Percentiles rank a stretch among this genome's conserved stretches.
Conservation (phyloP, 1,139 yeast genomes). For the Saccharomycopsis crataegensis region DNA sequence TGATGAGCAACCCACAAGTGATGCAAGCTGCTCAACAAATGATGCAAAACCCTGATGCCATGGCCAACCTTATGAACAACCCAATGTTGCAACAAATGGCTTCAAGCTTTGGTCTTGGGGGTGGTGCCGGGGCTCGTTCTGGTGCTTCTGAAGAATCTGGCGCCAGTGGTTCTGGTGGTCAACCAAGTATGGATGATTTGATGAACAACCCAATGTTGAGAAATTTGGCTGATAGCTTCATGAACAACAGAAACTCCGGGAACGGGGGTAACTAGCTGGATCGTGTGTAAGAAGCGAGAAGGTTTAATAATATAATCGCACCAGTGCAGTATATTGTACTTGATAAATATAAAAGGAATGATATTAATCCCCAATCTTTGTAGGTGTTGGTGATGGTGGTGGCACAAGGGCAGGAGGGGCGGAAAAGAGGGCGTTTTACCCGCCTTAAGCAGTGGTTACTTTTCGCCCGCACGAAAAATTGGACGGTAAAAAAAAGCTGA, state of each 20-base stretch:
- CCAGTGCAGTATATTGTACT: too few relatives aligned
- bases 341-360: too few relatives aligned
- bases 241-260: constrained; percentile 22
- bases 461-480: too few relatives aligned
- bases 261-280: too few relatives aligned
- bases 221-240: constrained; percentile 50
- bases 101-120: constrained; percentile 55
- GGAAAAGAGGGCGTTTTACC: too few relatives aligned
- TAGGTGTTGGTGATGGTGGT: too few relatives aligned
- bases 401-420: too few relatives aligned
- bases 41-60: constrained; percentile 84
- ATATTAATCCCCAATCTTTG: too few relatives aligned
- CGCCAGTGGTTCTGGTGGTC: constrained; percentile 32
- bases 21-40: constrained; percentile 90
- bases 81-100: constrained; percentile 80
- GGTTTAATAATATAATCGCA: too few relatives aligned
- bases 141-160: constrained; percentile 23
- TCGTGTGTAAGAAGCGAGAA: too few relatives aligned
- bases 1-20: constrained; percentile 84
- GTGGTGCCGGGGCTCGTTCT: constrained; percentile 29
- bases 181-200: constrained; percentile 59
- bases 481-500: too few relatives aligned
- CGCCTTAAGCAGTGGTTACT: too few relatives aligned
- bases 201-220: constrained; percentile 77
- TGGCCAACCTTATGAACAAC: constrained; percentile 70